Conservation (phyloP, 2,329 filamentous ascomycete genomes). For the Colletotrichum zoysiae region DNA sequence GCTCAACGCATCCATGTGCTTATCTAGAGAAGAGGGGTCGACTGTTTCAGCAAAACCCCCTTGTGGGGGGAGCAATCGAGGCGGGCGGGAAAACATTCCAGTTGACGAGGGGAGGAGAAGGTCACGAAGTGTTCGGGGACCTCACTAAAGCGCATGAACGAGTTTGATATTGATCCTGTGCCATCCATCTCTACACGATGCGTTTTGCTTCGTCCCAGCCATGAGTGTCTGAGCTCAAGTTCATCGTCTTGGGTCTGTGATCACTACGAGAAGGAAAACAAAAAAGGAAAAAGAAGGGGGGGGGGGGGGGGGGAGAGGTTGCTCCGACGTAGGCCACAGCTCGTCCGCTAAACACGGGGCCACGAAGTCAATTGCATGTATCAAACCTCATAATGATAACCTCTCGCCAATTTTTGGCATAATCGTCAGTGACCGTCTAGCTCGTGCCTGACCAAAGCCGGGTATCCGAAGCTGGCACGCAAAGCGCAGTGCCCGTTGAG, state of each 20-base stretch:
- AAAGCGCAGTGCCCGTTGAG: constrained; percentile 1
- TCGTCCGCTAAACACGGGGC: background rate
- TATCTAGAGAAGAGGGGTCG: constrained; percentile 38
- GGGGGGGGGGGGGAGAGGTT: too few species aligned
- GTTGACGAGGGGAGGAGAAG: too few species aligned
- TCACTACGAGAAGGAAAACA: background rate
- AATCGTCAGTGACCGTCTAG: constrained; percentile 33
- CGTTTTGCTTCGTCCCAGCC: background rate
- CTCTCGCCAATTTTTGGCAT: constrained; percentile 10
- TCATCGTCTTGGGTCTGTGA: background rate
- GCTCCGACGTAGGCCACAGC: background rate
- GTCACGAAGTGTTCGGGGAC: background rate
- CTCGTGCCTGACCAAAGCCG: constrained; percentile 38
- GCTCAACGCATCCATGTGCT: constrained; percentile 1
- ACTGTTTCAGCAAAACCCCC: constrained; percentile 30
- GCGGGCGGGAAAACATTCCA: constrained; percentile 15
- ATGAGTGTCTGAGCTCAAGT: background rate
- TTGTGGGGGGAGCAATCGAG: constrained; percentile 17
- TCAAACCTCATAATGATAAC: background rate
- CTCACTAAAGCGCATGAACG: constrained; percentile 1
- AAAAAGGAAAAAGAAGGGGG: too few species aligned
- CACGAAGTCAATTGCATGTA: constrained; percentile 2
- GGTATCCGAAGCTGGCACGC: constrained; percentile 39
- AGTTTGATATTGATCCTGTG: background rate
- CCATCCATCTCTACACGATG: background rate